Conservation (phyloP, 2,329 filamentous ascomycete genomes). For the Lasiodiplodia sp. region DNA sequence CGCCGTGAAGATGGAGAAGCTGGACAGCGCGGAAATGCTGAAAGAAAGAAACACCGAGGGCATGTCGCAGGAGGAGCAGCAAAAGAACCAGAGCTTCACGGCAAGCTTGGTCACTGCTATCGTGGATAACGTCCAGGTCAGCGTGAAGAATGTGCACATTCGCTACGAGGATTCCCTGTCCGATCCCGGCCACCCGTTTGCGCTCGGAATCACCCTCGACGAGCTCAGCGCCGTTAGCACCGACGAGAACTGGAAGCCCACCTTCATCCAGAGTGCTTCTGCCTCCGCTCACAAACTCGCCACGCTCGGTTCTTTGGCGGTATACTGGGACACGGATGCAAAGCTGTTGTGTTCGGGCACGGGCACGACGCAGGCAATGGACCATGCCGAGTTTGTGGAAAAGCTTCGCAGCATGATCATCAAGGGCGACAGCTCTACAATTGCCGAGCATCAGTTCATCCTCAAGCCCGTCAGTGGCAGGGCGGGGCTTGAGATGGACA, state of each 20-base stretch:
- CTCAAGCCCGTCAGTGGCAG: conserved; percentile 94
- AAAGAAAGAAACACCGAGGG: conserved; percentile 93
- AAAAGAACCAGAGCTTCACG: conserved; percentile 97
- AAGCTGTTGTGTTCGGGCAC: conserved; percentile 82
- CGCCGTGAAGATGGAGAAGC: conserved; percentile 97
- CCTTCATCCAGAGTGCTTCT: conserved; percentile 89
- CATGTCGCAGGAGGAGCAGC: conserved; percentile 91
- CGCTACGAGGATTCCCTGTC: conserved; percentile 98
- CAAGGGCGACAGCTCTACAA: conserved; percentile 66
- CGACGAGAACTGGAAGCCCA: conserved; percentile 91
- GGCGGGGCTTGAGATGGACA: conserved; percentile 93
- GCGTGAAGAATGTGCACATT: conserved; percentile 97
- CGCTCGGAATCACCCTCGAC: conserved; percentile 87
- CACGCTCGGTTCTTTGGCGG: conserved; percentile 83
- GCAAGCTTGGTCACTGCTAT: conserved; percentile 95
- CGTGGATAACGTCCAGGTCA: conserved; percentile 97
- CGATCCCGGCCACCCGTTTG: conserved; percentile 92
- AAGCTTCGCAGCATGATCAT: conserved; percentile 82
- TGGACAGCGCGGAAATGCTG: conserved; percentile 93
- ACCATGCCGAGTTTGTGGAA: conserved; percentile 78
- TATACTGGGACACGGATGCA: conserved; percentile 98
- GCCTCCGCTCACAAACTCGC: conserved; percentile 91
- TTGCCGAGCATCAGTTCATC: conserved; percentile 83
- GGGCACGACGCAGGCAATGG: conserved; percentile 68
- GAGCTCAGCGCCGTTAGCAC: conserved; percentile 98